Percentiles rank a stretch among this genome's conserved stretches.
phyloP scores from a whole-genome alignment of 257 asterid species.

The Prunella vulgaris region DNA sequence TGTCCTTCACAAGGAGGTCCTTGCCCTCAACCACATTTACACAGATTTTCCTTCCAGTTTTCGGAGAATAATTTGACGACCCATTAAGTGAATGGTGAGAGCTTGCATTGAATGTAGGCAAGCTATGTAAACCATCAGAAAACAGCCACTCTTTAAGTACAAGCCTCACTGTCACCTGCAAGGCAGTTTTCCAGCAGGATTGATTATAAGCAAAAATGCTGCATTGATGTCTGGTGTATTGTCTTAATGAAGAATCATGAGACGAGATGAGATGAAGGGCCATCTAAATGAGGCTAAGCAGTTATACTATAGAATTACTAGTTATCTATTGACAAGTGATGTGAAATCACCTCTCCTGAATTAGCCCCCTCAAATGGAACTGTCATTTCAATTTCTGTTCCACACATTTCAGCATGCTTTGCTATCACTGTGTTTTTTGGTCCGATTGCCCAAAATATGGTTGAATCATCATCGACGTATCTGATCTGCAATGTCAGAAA shows the following conservation, averaged over 20 bases:
- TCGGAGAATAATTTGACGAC: conserved; percentile 39
- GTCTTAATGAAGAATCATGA: neutral
- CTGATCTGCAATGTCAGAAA: conserved; percentile 52
- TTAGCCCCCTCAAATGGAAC: conserved; percentile 84
- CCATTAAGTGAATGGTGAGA: conserved; percentile 46
- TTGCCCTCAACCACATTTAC: conserved; percentile 77
- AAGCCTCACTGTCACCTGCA: conserved; percentile 84
- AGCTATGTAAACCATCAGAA: conserved; percentile 81
- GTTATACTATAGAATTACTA: no score
- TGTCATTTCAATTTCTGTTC: conserved; percentile 78
- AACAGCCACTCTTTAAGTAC: conserved; percentile 92
- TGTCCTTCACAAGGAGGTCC: conserved; percentile 68
- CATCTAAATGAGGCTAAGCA: neutral
- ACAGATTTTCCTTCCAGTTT: conserved; percentile 76
- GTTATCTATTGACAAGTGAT: neutral
- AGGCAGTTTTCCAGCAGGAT: conserved; percentile 20
- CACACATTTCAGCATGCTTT: conserved; percentile 63
- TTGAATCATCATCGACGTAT: conserved; percentile 79
- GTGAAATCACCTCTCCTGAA: conserved; percentile 69
- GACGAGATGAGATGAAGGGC: no score
- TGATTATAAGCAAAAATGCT: neutral
- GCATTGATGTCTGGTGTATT: neutral
- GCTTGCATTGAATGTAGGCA: conserved; percentile 31
- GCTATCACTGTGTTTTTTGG: conserved; percentile 57
- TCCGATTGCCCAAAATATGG: conserved; percentile 94